Base-by-base conservation (phyloP, 768 basidiomycete genomes). In the Tulasnella sp. region DNA sequence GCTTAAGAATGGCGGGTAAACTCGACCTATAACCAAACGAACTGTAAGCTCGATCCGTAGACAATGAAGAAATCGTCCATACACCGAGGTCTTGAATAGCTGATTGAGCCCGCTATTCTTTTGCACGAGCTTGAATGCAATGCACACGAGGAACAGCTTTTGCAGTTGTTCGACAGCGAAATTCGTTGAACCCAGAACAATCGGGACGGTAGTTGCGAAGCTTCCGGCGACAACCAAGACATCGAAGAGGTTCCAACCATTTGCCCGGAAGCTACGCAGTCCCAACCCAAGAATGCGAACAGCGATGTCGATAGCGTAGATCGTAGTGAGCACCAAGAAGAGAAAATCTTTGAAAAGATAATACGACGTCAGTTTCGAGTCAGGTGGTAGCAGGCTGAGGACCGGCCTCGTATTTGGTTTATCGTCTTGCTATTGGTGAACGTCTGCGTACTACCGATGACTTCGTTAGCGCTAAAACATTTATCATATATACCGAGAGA, bases 221-320 rank as follows among this genome's bases (percentile, higher is more conserved):
- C 90, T 92, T 6, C 96, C 95, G 2, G 81, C 82, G 19, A 94
- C 88, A 32, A 92, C 89, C 16, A 92, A 76, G 52, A 95, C 80
- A 76, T 98, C 95, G 79, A 95, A 98, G 0, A 94, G 76, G 78
- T 96, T 97, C 95, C 96, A 98, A 6, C 95, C 93, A 75, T 95
- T 93, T 36, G 88, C 87, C n/a, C 85, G 84, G 83, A 92, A 97
- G 78, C 90, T 91, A 17, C 79, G 79, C 88, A 89, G 90, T 1
- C 95, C 95, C 2, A 98, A 85, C 1, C 96, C 96, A 76, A 84
- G 88, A 62, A 90, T 82, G n/a, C 94, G 88, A 32, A 96, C 84
- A 32, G 81, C 72, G 39, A 93, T 88, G 78, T 98, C 95, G 72
- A 91, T 73, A 39, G 88, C 81, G 76, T 95, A 97, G 32, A 92